Evolutionary conservation across 805 yeast species (phyloP), one percentile per base, ranked within the genome.

Genomic region (Candida maris): DNA sequence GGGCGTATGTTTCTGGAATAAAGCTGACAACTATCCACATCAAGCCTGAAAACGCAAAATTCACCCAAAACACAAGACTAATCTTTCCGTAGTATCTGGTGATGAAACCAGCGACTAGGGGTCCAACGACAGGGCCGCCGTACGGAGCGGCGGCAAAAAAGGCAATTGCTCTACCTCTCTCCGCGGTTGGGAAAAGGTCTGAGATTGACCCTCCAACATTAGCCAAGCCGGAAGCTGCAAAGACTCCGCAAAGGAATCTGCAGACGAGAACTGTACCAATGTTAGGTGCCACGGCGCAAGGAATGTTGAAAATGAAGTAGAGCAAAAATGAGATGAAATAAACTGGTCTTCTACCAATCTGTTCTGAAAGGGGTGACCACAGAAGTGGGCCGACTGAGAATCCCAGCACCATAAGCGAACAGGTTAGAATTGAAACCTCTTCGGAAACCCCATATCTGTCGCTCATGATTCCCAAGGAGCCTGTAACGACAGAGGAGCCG

Each of bases 1-100:
- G 95, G 3, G 93, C 85, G 60, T 81, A 85, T 14, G 97, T 88
- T 64, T 88, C 97, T n/a, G 96, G 97, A 20, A 88, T 74, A 13
- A 70, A 49, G 10, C 77, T 57, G 28, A 79, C 70, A 15, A 73
- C 44, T 21, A 87, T 67, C 84, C 89, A 82, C 79, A 82, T 79
- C 4, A 75, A 73, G 45, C 96, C 96, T 2, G 93, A 85, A 63
- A 88, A 85, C 4, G 89, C 95, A 85, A 88, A 76, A 57, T 87
- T 88, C 38, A 86, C 89, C 96, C 96, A 88, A 45, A 84, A 76
- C 54, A 88, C 74, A 25, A 85, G 58, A 30, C 81, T 88, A 54
- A 78, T 70, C 49, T 83, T 67, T 13, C 70, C 73, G n/a, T 91
- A 73, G 41, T 79, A 75, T 33, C 83, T 79, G 39, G 80, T 71